Base-by-base conservation (phyloP, 2,329 filamentous ascomycete genomes). In the Leptographium galeiforme region DNA sequence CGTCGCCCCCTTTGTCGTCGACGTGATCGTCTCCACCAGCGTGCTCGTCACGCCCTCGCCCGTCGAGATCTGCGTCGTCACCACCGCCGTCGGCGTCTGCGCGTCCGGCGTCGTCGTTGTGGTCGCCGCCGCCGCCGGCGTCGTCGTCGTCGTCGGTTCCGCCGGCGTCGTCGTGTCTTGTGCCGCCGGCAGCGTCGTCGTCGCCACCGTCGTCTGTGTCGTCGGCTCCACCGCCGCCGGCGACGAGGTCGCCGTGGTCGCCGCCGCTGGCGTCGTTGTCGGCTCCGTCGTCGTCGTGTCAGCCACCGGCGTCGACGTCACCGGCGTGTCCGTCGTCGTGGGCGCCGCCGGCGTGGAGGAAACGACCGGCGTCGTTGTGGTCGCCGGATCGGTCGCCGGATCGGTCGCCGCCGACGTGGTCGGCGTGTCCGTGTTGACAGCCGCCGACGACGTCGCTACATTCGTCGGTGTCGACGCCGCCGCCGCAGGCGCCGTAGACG, bases 71-170 rank as follows among this genome's bases (percentile, higher is more conserved):
- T 55, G 43, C 7, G 59, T 58, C 16, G 52, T 56, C 16, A 64
- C 77, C 83, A 51, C 77, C 33, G 56, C 52, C 13, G 55, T 55
- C 18, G 56, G 40, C n/a, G 46, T 48, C n/a, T 33, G 33, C 2
- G 25, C 38, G 16, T 41, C 56, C 8, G 59, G 33, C 33, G 57
- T 52, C 13, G 54, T 51, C 18, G n/a, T n/a, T n/a, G n/a, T n/a
- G n/a, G n/a, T n/a, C n/a, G n/a, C n/a, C n/a, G 56, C 39, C 14
- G 49, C 40, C 1, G 51, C 47, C 2, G 56, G 53, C 10, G 56
- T 54, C 32, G 60, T 56, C 2, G 60, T 47, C 19, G 61, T 34
- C 32, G 54, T 32, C 18, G 55, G 41, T 33, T 39, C n/a, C 16
- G 52, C 33, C 19, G 18, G 14, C 1, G 50, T 30, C 4, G 54